Evolutionary conservation across 2,329 filamentous ascomycete species (phyloP), one percentile per base, ranked within the genome.

Genomic region (Cladosporium phlei): DNA sequence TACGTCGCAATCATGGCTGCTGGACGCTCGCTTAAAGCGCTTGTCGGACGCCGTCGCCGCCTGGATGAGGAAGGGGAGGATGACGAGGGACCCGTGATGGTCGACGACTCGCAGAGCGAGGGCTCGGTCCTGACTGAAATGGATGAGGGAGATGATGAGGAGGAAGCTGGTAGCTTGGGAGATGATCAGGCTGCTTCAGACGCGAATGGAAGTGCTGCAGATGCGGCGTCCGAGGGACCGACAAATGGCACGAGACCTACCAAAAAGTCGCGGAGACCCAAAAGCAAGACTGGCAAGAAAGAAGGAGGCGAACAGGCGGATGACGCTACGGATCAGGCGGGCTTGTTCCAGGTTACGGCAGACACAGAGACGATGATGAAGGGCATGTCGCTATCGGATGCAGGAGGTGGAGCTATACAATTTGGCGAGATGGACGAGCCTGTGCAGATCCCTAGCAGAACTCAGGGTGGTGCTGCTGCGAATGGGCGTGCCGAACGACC

Each of bases 31-130:
- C 78, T 80, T 66, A 82, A 77, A 69, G 83, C 81, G 68, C 66
- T 80, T 58, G 77, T 85, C 66, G 80, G 80, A 63, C 79, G 79
- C 57, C 79, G 83, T 60, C 80, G 83, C 64, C 79, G 82, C 57
- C 75, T 81, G 55, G 81, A 82, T 66, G 82, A 86, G 59, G 83
- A 86, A 63, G 82, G 77, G 56, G 83, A 86, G 58, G 83, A 86
- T 55, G 82, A 86, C 40, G 66, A 70, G 53, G 62, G 59, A 29
- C 57, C 76, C 50, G 70, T 69, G 42, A 76, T 76, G 47, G 75
- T 77, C 40, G 78, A 81, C 55, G 80, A 83, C 61, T 83, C 80
- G 30, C 68, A 81, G 65, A 83, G 78, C 62, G 80, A 83, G 61
- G 74, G 70, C 28, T 82, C 80, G 10, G 66, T 72, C 17, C 69